These are phyloP conservation scores for Cercospora sesami DNA, from an alignment of 2,329 filamentous ascomycete species.

Conservation along the genomic window DNA sequence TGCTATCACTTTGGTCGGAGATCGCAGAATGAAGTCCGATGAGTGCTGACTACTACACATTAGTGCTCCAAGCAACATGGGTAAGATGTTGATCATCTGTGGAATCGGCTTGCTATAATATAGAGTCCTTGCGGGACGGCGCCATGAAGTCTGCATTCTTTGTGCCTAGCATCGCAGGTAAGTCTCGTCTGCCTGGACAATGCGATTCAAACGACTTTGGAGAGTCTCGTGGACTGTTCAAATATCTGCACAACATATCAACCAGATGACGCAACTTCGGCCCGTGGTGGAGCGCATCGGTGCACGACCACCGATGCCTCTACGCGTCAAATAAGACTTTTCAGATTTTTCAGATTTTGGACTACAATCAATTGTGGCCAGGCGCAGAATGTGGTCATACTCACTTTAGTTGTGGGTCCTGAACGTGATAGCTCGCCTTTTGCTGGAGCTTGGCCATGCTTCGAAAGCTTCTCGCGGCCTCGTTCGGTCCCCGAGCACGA, in stretches of 20 bases:
- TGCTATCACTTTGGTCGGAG: not conserved
- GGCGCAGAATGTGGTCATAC: not conserved
- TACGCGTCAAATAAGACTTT: not conserved
- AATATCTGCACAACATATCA: not conserved
- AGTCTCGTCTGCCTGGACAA: not conserved
- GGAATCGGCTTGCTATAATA: no score
- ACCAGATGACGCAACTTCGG: not conserved
- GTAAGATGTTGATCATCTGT: not conserved
- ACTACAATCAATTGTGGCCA: not conserved
- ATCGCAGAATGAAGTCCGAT: not conserved
- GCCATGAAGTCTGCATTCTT: no score
- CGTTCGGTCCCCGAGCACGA: slow-evolving; percentile 12
- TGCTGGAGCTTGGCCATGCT: not conserved
- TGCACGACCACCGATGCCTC: not conserved
- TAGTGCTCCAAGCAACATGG: no score
- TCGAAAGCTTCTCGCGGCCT: not conserved
- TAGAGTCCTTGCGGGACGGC: no score
- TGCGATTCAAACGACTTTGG: no score
- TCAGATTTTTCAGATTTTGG: not conserved
- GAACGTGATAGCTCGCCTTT: not conserved
- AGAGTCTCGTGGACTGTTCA: no score
- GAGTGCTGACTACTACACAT: not conserved
- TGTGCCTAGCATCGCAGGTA: not conserved
- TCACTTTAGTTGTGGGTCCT: not conserved
- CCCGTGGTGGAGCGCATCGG: not conserved